phyloP scores from a whole-genome alignment of 73 alveolate genomes.

The Paraurostyla sp. region DNA sequence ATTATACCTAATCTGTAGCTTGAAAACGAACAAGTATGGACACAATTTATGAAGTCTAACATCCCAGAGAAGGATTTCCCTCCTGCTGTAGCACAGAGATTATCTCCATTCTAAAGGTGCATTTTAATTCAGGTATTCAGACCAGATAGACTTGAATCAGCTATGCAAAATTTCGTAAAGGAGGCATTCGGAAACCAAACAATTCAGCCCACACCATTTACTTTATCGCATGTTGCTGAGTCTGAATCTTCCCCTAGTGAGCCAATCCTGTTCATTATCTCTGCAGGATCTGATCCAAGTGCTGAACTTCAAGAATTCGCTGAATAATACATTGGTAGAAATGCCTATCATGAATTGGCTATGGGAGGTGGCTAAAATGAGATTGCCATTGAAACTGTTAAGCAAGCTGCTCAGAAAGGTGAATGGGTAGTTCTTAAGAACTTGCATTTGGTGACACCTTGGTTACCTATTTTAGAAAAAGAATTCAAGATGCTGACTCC shows the following conservation, averaged over 20 bases:
- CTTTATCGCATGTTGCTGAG: slow-evolving; percentile 89
- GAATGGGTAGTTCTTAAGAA: slow-evolving; percentile 99
- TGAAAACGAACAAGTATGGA: slow-evolving; percentile 85
- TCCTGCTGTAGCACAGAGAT: slow-evolving; percentile 73
- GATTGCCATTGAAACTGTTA: slow-evolving; percentile 93
- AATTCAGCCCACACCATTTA: slow-evolving; percentile 97
- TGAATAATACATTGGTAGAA: slow-evolving; percentile 93
- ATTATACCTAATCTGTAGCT: slow-evolving; percentile 78
- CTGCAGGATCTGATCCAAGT: slow-evolving; percentile 99
- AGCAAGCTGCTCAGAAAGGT: slow-evolving; percentile 98
- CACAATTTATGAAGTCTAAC: slow-evolving; percentile 82
- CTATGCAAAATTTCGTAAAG: slow-evolving; percentile 96
- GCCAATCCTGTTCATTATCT: slow-evolving; percentile 98
- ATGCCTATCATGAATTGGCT: slow-evolving; percentile 98
- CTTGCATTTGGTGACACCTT: slow-evolving; percentile 98
- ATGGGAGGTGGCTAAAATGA: slow-evolving; percentile 99
- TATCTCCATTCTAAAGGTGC: slow-evolving; percentile 97
- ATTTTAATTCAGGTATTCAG: slow-evolving; percentile 97
- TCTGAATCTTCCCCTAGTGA: slow-evolving; percentile 89
- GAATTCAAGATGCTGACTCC: slow-evolving; percentile 95
- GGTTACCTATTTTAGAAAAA: slow-evolving; percentile 99
- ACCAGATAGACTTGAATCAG: slow-evolving; percentile 99
- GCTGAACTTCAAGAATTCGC: slow-evolving; percentile 99
- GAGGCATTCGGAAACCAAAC: slow-evolving; percentile 95
- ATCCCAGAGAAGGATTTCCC: slow-evolving; percentile 95